Percentiles rank a stretch among this genome's conserved stretches.
Conservation (phyloP, 768 basidiomycete genomes). For the Solioccasus polychromus region DNA sequence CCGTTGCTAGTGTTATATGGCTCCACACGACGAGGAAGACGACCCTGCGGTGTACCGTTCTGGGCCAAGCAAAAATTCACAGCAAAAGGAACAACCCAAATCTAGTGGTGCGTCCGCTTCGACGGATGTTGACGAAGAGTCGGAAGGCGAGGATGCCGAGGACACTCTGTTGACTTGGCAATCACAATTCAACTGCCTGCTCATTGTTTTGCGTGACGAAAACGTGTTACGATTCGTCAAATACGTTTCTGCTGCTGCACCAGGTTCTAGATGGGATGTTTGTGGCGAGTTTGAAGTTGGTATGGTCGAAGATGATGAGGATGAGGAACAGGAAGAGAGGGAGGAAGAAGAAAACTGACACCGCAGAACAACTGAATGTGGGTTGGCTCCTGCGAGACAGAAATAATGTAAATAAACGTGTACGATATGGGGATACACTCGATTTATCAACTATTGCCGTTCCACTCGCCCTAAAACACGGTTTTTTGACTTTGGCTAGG, state of each 20-base stretch:
- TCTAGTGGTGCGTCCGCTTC: constrained; percentile 17
- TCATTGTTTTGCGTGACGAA: constrained; percentile 89
- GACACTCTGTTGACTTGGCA: constrained; percentile 83
- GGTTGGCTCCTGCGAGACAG: too few species aligned
- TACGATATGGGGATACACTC: background rate
- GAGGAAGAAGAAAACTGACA: background rate
- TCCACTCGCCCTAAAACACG: constrained; percentile 46
- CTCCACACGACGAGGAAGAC: constrained; percentile 90
- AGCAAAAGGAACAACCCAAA: constrained; percentile 15
- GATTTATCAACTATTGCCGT: background rate
- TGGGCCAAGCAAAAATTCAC: constrained; percentile 39
- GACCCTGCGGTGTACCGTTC: constrained; percentile 93
- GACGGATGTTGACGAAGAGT: constrained; percentile 3
- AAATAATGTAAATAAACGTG: too few species aligned
- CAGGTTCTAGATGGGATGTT: constrained; percentile 91
- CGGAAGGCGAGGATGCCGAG: constrained; percentile 51
- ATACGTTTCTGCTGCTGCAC: constrained; percentile 86
- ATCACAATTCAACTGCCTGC: constrained; percentile 84
- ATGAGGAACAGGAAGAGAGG: constrained; percentile 11
- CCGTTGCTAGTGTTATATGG: constrained; percentile 78
- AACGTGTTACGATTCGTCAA: constrained; percentile 95
- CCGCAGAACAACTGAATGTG: too few species aligned
- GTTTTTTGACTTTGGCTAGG: constrained; percentile 71
- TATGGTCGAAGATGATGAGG: constrained; percentile 59
- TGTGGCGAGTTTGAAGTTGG: constrained; percentile 92